Evolutionary conservation across 768 basidiomycete genomes (phyloP).

Genomic region (Gelatoporia subvermispora): DNA sequence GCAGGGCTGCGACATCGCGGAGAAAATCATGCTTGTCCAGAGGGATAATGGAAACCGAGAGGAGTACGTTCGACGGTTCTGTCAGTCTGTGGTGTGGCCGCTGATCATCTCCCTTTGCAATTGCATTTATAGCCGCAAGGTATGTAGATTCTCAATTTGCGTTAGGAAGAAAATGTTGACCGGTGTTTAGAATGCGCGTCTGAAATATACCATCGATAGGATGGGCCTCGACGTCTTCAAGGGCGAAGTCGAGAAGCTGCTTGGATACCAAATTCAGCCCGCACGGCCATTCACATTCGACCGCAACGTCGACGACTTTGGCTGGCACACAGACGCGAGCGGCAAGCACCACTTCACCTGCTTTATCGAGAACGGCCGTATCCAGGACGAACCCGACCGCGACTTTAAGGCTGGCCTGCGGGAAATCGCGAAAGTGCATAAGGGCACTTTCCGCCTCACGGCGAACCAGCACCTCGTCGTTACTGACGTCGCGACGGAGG

Average conservation of each 20-base stretch:
- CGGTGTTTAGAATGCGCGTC: conserved; percentile 62
- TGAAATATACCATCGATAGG: conserved; percentile 97
- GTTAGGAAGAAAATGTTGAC: conserved; percentile 14
- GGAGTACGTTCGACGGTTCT: conserved; percentile 55
- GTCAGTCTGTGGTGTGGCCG: background rate
- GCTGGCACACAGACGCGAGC: conserved; percentile 86
- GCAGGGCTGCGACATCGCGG: conserved; percentile 81
- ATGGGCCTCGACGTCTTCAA: conserved; percentile 89
- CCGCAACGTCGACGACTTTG: conserved; percentile 89
- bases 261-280: conserved; percentile 74
- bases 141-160: conserved; percentile 6
- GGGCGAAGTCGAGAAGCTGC: conserved; percentile 81
- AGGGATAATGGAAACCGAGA: conserved; percentile 92
- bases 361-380: conserved; percentile 96
- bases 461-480: conserved; percentile 93
- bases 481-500: conserved; percentile 71
- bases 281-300: conserved; percentile 78
- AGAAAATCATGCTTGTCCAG: conserved; percentile 91
- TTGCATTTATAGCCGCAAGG: conserved; percentile 30
- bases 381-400: conserved; percentile 88
- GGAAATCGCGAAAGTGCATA: conserved; percentile 92
- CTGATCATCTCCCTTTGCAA: conserved; percentile 1
- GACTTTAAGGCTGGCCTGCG: conserved; percentile 90
- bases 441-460: conserved; percentile 89
- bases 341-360: conserved; percentile 88